These are phyloP conservation scores for Juglanconis sp. DNA, from an alignment of 2,329 filamentous ascomycete genomes.

Conservation along the genomic window DNA sequence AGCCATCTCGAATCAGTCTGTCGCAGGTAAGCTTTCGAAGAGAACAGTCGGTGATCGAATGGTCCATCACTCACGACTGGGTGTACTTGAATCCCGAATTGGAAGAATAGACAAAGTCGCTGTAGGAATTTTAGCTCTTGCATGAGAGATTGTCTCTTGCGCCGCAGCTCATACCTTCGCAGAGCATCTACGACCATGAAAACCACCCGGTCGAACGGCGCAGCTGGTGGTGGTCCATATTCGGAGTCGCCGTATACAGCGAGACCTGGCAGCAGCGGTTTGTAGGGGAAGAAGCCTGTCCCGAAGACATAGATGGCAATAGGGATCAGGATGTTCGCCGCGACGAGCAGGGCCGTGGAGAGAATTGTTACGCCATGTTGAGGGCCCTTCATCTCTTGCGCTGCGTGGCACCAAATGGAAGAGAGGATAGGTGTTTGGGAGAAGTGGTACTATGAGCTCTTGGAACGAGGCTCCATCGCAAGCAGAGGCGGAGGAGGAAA, in stretches of 20 bases:
- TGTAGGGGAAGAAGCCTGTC: conserved; percentile 95
- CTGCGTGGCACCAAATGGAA: neutral
- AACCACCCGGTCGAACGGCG: conserved; percentile 82
- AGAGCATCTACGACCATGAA: conserved; percentile 99
- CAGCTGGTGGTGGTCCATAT: conserved; percentile 54
- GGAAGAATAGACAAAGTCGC: conserved; percentile 87
- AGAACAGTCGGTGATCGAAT: neutral
- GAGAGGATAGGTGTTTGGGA: neutral
- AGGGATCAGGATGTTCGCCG: conserved; percentile 76
- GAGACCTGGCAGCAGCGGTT: conserved; percentile 83
- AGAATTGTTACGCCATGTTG: conserved; percentile 26
- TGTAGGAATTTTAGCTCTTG: conserved; percentile 33
- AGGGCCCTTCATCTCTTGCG: conserved; percentile 26
- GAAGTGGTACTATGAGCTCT: conserved; percentile 4
- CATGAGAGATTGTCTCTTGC: neutral
- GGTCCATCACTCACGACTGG: conserved; percentile 64
- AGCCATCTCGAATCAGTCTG: conserved; percentile 79
- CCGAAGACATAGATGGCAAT: conserved; percentile 75
- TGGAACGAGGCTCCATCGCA: conserved; percentile 16
- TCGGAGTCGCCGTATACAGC: conserved; percentile 62
- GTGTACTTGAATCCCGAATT: conserved; percentile 82
- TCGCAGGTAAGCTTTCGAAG: conserved; percentile 1
- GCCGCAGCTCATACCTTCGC: conserved; percentile 59
- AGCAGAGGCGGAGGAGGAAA: neutral
- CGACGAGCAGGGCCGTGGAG: conserved; percentile 47